These are phyloP conservation scores for Domatiomyces catenatus DNA, from an alignment of 2,329 filamentous ascomycete species.

Conservation along the genomic window DNA sequence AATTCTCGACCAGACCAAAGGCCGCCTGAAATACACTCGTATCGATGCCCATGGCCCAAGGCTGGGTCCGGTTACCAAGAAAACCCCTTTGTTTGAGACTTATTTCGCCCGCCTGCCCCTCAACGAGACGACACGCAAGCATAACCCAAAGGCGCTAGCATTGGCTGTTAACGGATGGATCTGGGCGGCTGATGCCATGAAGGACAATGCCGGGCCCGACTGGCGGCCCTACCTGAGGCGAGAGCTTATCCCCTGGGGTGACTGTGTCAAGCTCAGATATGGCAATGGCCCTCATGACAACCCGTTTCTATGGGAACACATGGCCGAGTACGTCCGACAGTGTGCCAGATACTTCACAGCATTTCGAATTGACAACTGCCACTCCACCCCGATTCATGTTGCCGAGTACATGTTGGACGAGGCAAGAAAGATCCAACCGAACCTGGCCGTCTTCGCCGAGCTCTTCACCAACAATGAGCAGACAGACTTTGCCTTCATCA, in stretches of 20 bases:
- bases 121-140: conserved; percentile 62
- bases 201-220: conserved; percentile 79
- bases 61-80: conserved; percentile 58
- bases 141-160: conserved; percentile 60
- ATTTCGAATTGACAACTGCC: conserved; percentile 94
- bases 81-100: conserved; percentile 73
- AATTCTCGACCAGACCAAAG: conserved; percentile 81
- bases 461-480: conserved; percentile 91
- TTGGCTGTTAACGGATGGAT: conserved; percentile 97
- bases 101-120: conserved; percentile 84
- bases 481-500: conserved; percentile 91
- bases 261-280: conserved; percentile 94
- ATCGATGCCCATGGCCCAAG: conserved; percentile 86
- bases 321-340: conserved; percentile 79
- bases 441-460: conserved; percentile 85
- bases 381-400: conserved; percentile 87
- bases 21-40: conserved; percentile 86
- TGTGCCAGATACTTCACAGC: conserved; percentile 92
- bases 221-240: conserved; percentile 88
- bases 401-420: conserved; percentile 91
- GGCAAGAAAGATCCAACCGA: conserved; percentile 72
- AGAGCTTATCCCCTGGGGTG: conserved; percentile 95
- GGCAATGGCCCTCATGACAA: conserved; percentile 67
- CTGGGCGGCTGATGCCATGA: conserved; percentile 88
- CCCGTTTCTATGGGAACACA: conserved; percentile 88